These are phyloP conservation scores for Rosa multiflora DNA, from an alignment of 306 rosid species.

Conservation along the genomic window DNA sequence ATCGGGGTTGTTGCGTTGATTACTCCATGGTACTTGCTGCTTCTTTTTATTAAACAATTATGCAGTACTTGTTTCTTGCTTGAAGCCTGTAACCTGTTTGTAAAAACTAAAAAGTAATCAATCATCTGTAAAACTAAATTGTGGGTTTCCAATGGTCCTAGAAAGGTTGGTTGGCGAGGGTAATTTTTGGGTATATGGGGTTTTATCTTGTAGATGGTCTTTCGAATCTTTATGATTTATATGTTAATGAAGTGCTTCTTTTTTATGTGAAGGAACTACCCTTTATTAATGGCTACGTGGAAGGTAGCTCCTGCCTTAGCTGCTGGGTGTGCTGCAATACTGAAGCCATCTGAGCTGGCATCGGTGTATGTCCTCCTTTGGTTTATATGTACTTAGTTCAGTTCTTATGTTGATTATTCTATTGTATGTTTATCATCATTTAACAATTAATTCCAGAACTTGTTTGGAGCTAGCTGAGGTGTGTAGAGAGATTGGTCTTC, in stretches of 20 bases:
- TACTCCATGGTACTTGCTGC: slow-evolving; percentile 75
- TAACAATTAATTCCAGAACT: slow-evolving; percentile 49
- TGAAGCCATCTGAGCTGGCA: slow-evolving; percentile 95
- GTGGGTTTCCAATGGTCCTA: slow-evolving; percentile 7
- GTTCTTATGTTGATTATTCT: slow-evolving; percentile 12
- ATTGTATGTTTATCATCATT: slow-evolving; percentile 18
- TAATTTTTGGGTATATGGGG: not conserved
- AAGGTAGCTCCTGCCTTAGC: slow-evolving; percentile 99
- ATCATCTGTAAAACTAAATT: not conserved
- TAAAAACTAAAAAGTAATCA: not conserved
- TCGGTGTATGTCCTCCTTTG: slow-evolving; percentile 63
- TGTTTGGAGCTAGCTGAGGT: slow-evolving; percentile 84
- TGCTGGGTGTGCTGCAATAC: slow-evolving; percentile 96
- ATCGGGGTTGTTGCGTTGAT: slow-evolving; percentile 87
- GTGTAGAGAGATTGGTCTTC: slow-evolving; percentile 83
- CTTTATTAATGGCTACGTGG: slow-evolving; percentile 90
- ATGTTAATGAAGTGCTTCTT: slow-evolving; percentile 14
- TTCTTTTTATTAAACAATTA: slow-evolving; percentile 1
- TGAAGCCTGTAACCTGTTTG: not conserved
- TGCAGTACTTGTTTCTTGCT: slow-evolving; percentile 3
- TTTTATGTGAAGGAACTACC: slow-evolving; percentile 75
- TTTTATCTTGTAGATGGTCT: slow-evolving; percentile 4
- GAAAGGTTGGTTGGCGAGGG: not conserved
- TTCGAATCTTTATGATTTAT: not conserved
- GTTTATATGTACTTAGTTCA: slow-evolving; percentile 22